These are phyloP conservation scores for Candida freyschussii DNA, from an alignment of 1,139 yeast genomes.

Conservation along the genomic window DNA sequence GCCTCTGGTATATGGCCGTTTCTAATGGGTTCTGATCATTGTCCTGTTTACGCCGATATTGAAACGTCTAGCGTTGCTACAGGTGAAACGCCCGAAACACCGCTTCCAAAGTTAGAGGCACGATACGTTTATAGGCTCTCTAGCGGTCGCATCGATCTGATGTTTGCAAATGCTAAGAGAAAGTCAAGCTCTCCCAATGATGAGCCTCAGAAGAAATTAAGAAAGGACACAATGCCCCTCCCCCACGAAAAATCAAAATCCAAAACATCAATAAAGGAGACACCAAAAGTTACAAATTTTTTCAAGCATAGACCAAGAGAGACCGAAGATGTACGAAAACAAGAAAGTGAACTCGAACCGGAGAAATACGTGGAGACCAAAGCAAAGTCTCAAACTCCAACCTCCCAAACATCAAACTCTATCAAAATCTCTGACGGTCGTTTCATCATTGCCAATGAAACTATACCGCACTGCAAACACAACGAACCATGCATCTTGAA, in stretches of 20 bases:
- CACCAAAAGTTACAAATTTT: conserved; percentile 25
- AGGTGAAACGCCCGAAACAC: neutral
- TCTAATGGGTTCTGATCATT: conserved; percentile 86
- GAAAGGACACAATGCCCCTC: too few relatives aligned
- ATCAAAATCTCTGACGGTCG: conserved; percentile 17
- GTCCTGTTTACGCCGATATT: conserved; percentile 77
- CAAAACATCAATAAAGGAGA: conserved; percentile 7
- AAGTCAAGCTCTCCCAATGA: conserved; percentile 3
- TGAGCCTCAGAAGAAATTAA: too few relatives aligned
- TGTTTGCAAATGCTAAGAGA: conserved; percentile 36
- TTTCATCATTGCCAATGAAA: conserved; percentile 15
- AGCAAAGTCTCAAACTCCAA: too few relatives aligned
- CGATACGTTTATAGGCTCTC: conserved; percentile 45
- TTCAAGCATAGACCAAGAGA: conserved; percentile 16
- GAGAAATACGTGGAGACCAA: too few relatives aligned
- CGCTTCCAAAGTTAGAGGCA: conserved; percentile 50
- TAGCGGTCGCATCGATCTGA: conserved; percentile 47
- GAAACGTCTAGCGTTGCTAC: conserved; percentile 6
- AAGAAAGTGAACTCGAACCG: too few relatives aligned
- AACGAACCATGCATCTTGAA: conserved; percentile 43
- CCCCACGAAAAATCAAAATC: conserved; percentile 4
- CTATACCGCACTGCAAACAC: conserved; percentile 50
- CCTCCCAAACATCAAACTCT: conserved; percentile 1
- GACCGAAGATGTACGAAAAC: neutral
- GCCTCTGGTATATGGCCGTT: conserved; percentile 64